Percentiles rank a stretch among this genome's conserved stretches.
Evolutionary conservation across 2,329 filamentous ascomycete species (phyloP).

Genomic region (Tolypocladium paradoxum): DNA sequence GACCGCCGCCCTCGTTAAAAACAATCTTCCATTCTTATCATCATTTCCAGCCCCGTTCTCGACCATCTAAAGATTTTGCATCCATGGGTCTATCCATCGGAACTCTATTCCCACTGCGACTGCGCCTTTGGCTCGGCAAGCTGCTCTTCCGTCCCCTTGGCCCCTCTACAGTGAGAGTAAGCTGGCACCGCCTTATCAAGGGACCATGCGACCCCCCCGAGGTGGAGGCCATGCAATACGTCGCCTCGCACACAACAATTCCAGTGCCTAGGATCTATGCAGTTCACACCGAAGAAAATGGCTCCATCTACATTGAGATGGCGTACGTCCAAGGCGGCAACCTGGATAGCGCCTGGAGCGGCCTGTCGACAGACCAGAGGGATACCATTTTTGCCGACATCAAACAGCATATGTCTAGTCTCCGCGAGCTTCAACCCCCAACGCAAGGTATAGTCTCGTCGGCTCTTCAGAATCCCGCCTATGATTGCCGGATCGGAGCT

Average conservation of each 20-base stretch:
- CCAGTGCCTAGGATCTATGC: constrained; percentile 16
- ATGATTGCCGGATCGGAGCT: constrained; percentile 14
- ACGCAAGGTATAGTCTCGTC: constrained; percentile 11
- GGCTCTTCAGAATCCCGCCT: constrained; percentile 13
- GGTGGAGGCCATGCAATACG: constrained; percentile 19
- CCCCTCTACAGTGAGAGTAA: constrained; percentile 10
- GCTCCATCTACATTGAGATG: constrained; percentile 16
- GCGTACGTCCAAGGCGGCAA: constrained; percentile 10
- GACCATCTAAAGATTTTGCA: neutral
- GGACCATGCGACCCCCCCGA: constrained; percentile 17
- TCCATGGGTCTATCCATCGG: constrained; percentile 16
- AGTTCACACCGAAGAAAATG: constrained; percentile 8
- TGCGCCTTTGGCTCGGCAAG: constrained; percentile 16
- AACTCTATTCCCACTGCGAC: constrained; percentile 10
- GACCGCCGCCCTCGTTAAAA: too few relatives aligned
- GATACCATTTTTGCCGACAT: constrained; percentile 12
- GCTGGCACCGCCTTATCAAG: constrained; percentile 18
- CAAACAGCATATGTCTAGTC: constrained; percentile 9
- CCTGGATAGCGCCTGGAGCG: constrained; percentile 10
- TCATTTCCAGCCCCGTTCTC: neutral
- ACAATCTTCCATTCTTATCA: too few relatives aligned
- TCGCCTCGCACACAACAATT: constrained; percentile 15
- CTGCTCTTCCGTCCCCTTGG: constrained; percentile 11
- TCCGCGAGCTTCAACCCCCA: constrained; percentile 15
- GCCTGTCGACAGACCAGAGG: constrained; percentile 11